Evolutionary conservation across 2,329 filamentous ascomycete species (phyloP), one percentile per base, ranked within the genome.

Genomic region (Colletotrichum lupini): DNA sequence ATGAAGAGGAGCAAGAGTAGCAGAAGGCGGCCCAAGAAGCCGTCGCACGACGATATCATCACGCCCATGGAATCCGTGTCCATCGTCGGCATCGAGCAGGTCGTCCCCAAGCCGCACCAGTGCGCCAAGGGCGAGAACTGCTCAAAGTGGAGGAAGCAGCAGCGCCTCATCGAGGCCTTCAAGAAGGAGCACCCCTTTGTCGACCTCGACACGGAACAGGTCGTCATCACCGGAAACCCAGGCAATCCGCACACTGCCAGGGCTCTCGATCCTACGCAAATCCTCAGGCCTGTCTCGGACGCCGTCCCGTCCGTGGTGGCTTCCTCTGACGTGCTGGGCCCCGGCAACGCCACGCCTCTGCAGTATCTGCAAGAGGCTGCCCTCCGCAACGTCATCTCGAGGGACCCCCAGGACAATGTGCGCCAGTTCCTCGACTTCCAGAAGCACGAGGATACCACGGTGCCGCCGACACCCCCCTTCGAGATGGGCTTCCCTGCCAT

Each of bases 391-490:
- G 81, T 98, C 37, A 88, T 93, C 79, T 86, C 87, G 22, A 89
- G 93, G 66, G 95, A 98, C 79, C 94, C 95, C 6, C 95, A 97
- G 81, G 95, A 98, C 83, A 97, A 96, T 77, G 95, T 98, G 46
- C 92, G 94, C 79, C 94, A 97, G 76, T 98, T 98, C 83, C 89
- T 98, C 66, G 90, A 90, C 79, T 95, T 98, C 81, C 96, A 98
- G 81, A 92, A 93, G 49, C 76, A 81, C 80, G 87, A 89, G 68
- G 79, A 82, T 28, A 85, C 85, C 74, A 89, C 92, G 66, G 88
- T 93, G n/a, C 90, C 91, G 8, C 90, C 90, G 9, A 92, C 92
- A 8, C 92, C 93, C 19, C 92, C 92, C 4, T 93, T 92, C 76
- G 91, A 94, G 84, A 85, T 92, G 77, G 67, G 53, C 14, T 87